Evolutionary conservation across 805 yeast species (phyloP).

Genomic region (Monosporozyma aerobia): DNA sequence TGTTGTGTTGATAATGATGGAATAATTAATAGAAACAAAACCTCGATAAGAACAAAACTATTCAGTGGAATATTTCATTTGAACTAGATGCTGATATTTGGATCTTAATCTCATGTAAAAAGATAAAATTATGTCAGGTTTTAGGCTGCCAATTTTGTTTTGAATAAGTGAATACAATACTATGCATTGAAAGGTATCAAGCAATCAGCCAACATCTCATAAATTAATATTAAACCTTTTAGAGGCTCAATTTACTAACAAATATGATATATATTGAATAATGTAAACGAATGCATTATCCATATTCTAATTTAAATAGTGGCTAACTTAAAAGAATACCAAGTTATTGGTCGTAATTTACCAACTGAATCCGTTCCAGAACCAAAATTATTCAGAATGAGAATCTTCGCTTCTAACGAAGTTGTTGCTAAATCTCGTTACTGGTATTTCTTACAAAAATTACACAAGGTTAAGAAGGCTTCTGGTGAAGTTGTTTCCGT

Average conservation of each 20-base stretch:
- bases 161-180: no score
- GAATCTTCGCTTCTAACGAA: constrained; percentile 97
- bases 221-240: background rate
- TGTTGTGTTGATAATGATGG: background rate
- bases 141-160: no score
- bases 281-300: background rate
- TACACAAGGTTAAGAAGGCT: constrained; percentile 99
- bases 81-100: no score
- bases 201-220: background rate
- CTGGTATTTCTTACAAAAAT: constrained; percentile 99
- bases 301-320: constrained; percentile 30
- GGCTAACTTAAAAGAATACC: constrained; percentile 98
- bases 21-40: no score
- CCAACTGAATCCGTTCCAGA: constrained; percentile 98
- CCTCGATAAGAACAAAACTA: no score
- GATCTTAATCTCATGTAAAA: no score
- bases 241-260: background rate
- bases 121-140: no score
- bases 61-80: no score
- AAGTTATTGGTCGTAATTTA: constrained; percentile 99
- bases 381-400: constrained; percentile 99
- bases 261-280: background rate
- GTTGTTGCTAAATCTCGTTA: constrained; percentile 99
- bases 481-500: constrained; percentile 98
- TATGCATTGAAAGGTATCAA: no score